Percentiles rank a stretch among this genome's conserved stretches.
phyloP scores from a whole-genome alignment of 495 filamentous ascomycete species.

The Friedmanniomyces endolithicus region DNA sequence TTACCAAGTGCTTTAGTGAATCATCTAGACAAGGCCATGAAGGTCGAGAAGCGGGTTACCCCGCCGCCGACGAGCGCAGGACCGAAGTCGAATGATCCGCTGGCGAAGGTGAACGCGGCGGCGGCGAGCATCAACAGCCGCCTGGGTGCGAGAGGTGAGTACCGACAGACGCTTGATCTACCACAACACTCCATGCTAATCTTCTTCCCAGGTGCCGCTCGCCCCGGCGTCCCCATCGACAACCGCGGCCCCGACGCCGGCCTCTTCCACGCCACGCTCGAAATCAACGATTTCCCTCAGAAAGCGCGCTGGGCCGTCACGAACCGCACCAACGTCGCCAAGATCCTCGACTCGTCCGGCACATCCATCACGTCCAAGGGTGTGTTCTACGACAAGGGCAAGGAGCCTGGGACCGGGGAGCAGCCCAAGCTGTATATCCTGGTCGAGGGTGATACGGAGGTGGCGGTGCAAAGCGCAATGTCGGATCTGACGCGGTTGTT shows the following conservation, averaged over 20 bases:
- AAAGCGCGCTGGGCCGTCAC: conserved; percentile 99
- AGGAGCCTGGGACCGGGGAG: conserved; percentile 58
- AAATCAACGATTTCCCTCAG: conserved; percentile 99
- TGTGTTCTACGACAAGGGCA: conserved; percentile 71
- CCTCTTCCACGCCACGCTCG: conserved; percentile 90
- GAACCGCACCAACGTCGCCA: conserved; percentile 96
- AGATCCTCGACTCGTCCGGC: conserved; percentile 88
- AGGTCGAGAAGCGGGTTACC: conserved; percentile 62
- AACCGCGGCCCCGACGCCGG: conserved; percentile 97
- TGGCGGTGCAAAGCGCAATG: conserved; percentile 85
- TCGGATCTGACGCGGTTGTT: conserved; percentile 75
- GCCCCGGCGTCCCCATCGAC: conserved; percentile 89
- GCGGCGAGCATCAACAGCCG: conserved; percentile 79
- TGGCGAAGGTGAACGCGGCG: conserved; percentile 69
- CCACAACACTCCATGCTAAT: not conserved
- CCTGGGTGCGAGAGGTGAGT: conserved; percentile 52
- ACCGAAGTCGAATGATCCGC: conserved; percentile 46
- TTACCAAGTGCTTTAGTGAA: conserved; percentile 1
- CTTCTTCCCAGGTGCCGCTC: conserved; percentile 43
- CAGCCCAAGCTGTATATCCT: conserved; percentile 91
- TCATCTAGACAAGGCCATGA: conserved; percentile 61
- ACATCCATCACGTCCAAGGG: conserved; percentile 98
- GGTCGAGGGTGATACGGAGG: conserved; percentile 92
- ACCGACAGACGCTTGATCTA: not conserved
- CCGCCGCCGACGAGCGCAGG: conserved; percentile 34